Evolutionary conservation across 352 stramenopile species (phyloP), one percentile per base, ranked within the genome.

Genomic region (Thraustochytrium striatum): DNA sequence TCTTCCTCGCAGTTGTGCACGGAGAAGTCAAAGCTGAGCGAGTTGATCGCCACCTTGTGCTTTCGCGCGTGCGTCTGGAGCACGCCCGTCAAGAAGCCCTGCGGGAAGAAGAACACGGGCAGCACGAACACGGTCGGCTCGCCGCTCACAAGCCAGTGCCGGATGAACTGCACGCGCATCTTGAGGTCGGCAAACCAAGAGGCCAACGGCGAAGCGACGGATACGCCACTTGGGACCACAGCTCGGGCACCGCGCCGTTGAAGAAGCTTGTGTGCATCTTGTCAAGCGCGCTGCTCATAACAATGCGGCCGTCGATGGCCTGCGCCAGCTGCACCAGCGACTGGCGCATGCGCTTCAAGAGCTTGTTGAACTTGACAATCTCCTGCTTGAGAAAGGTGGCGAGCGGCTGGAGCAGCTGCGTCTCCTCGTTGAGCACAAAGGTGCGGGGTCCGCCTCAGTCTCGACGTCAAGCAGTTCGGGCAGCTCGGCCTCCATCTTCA

Each of bases 11-110:
- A 95, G 2, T 86, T 90, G 32, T 93, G 75, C 0, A 97, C 89
- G 1, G 86, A 68, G 82, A 95, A 97, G 19, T 91, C 93, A 84
- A 97, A 97, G n/a, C 85, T 86, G 11, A 98, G 85, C 19, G 90
- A 95, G 83, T 97, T 93, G 83, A 98, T 97, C 7, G 93, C 91
- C 28, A 95, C 89, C 73, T 93, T 88, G 85, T 97, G 96, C 82
- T 97, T 97, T 58, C 93, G 86, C 7, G 93, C 92, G 86, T 94
- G 97, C 57, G 94, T 97, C 81, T 97, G 93, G 35, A 97, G 82
- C 19, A 90, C 94, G 39, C 91, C 93, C 3, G 93, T 97, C 92
- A 97, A 96, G 84, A 97, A 97, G 13, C 93, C 86, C 81, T 97
- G 93, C 0, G 92, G 93, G 78, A 97, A 97, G 86, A 97, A 97